A percentile compares a stretch with the other conserved stretches of the same genome.
Conservation (phyloP, 768 basidiomycete genomes). For the Amanita brunnescens region DNA sequence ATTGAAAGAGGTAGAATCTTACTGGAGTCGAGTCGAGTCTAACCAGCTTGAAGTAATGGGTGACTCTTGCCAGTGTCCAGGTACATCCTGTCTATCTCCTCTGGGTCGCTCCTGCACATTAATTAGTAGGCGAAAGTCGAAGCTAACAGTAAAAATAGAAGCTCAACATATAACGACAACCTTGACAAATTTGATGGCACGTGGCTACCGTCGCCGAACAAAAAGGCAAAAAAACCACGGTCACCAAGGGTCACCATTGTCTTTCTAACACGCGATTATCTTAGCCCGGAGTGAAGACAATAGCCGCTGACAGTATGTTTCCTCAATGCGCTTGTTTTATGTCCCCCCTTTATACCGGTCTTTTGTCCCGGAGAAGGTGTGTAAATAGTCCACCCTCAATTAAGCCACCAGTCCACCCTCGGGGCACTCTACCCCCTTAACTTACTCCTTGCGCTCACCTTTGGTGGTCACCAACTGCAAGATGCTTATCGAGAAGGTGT, state of each 20-base stretch:
- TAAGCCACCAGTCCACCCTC: neutral
- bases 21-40: neutral
- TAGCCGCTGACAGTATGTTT: neutral
- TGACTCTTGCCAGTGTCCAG: neutral
- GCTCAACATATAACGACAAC: neutral
- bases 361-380: neutral
- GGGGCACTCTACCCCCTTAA: too few species aligned
- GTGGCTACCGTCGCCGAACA: neutral
- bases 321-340: neutral
- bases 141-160: neutral
- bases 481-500: conserved; percentile 1
- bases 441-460: neutral
- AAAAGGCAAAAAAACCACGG: neutral
- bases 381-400: neutral
- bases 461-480: neutral
- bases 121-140: neutral
- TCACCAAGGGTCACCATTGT: too few species aligned
- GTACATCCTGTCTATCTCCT: neutral
- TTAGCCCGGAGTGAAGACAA: neutral
- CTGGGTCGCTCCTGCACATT: neutral
- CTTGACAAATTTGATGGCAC: neutral
- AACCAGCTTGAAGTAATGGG: neutral
- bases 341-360: neutral
- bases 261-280: neutral
- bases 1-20: too few species aligned